These are phyloP conservation scores for Ilyonectria mors-panacis DNA, from an alignment of 2,329 filamentous ascomycete species.

Conservation along the genomic window DNA sequence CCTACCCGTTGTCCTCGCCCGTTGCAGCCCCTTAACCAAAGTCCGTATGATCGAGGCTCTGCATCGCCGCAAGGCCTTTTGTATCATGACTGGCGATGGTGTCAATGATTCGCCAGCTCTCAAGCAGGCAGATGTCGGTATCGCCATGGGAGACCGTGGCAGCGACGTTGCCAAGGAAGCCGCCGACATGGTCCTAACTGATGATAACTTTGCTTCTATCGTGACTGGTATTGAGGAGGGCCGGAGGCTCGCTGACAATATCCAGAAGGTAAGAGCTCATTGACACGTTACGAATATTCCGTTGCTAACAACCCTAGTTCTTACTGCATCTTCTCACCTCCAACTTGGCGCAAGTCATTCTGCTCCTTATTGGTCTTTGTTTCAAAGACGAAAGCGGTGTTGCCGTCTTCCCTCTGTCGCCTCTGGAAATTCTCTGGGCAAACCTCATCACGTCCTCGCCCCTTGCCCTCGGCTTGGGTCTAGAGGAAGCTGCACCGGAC, in stretches of 20 bases:
- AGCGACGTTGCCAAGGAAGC: slow-evolving; percentile 85
- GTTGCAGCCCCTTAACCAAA: slow-evolving; percentile 80
- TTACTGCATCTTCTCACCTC: slow-evolving; percentile 77
- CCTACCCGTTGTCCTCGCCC: slow-evolving; percentile 77
- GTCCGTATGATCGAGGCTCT: slow-evolving; percentile 84
- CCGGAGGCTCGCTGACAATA: slow-evolving; percentile 79
- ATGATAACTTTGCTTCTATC: slow-evolving; percentile 90
- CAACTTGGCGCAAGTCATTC: slow-evolving; percentile 79
- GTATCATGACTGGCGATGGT: slow-evolving; percentile 82
- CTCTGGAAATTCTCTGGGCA: slow-evolving; percentile 83
- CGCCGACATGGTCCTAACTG: slow-evolving; percentile 88
- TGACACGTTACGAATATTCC: not conserved
- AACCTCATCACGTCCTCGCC: slow-evolving; percentile 82
- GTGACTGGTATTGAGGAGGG: slow-evolving; percentile 81
- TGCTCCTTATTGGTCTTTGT: slow-evolving; percentile 77
- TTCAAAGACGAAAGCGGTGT: slow-evolving; percentile 74
- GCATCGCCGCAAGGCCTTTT: slow-evolving; percentile 77
- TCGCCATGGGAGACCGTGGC: slow-evolving; percentile 80
- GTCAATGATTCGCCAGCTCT: slow-evolving; percentile 83
- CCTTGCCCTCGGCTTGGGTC: slow-evolving; percentile 79
- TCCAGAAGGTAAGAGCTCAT: slow-evolving; percentile 72
- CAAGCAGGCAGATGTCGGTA: slow-evolving; percentile 81
- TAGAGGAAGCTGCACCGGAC: slow-evolving; percentile 78
- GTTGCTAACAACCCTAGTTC: slow-evolving; percentile 59
- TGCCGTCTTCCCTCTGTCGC: slow-evolving; percentile 79